Percentiles rank a stretch among this genome's conserved stretches.
These are phyloP conservation scores for Malus hybrid DNA, from an alignment of 331 rosid species.

Conservation along the genomic window DNA sequence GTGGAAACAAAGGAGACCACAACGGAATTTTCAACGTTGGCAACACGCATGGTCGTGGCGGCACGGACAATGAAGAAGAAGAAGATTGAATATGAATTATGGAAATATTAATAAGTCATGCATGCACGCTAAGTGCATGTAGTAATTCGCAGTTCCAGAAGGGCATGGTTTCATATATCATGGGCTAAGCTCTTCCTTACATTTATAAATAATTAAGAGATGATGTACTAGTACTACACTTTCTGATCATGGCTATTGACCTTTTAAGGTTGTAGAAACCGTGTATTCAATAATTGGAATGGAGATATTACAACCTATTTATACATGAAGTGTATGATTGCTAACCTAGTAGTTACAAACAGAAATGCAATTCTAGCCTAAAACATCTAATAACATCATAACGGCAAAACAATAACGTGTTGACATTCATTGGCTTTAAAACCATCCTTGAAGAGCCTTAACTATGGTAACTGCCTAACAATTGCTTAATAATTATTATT, in stretches of 20 bases:
- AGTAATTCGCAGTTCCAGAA: not conserved
- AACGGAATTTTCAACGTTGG: not conserved
- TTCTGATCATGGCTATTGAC: not conserved
- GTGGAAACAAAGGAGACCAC: conserved; percentile 6
- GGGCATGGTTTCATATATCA: not conserved
- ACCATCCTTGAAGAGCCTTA: too few species aligned
- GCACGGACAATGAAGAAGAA: not conserved
- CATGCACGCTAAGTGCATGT: not conserved
- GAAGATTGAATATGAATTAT: not conserved
- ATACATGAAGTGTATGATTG: too few species aligned
- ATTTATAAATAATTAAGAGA: not conserved
- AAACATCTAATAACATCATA: too few species aligned
- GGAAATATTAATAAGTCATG: not conserved
- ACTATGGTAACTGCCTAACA: too few species aligned
- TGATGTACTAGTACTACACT: not conserved
- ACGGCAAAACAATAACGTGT: too few species aligned
- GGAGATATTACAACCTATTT: too few species aligned
- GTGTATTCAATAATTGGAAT: too few species aligned
- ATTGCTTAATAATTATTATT: not conserved
- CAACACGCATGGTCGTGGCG: not conserved
- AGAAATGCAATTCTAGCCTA: too few species aligned
- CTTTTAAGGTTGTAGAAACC: not conserved
- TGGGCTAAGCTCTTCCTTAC: not conserved
- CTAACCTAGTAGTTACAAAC: too few species aligned
- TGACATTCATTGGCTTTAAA: too few species aligned